Percentiles rank a stretch among this genome's conserved stretches.
phyloP scores from a whole-genome alignment of 179 eudicot species.

The Beta lomatogona region DNA sequence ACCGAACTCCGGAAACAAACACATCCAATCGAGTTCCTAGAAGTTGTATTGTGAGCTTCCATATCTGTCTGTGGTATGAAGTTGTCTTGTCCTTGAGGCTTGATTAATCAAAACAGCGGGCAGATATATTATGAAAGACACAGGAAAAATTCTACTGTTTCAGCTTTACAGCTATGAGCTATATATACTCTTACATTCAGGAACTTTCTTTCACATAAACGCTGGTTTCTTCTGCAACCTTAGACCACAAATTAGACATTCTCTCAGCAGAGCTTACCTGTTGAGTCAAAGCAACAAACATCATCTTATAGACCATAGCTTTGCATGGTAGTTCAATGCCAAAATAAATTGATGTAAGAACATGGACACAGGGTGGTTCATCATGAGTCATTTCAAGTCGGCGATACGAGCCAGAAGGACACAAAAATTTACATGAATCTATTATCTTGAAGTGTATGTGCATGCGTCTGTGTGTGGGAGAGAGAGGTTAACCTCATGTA shows the following conservation, averaged over 20 bases:
- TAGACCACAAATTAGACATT: constrained; percentile 76
- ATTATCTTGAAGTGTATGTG: not conserved
- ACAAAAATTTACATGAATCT: not conserved
- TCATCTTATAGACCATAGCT: constrained; percentile 3
- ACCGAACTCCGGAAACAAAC: constrained; percentile 23
- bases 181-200: constrained; percentile 36
- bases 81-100: no score
- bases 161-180: constrained; percentile 23
- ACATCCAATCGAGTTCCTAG: constrained; percentile 8
- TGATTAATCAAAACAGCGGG: constrained; percentile 16
- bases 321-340: constrained; percentile 1
- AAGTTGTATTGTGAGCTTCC: constrained; percentile 1
- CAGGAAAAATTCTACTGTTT: constrained; percentile 22
- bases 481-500: not conserved
- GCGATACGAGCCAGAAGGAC: not conserved
- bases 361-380: not conserved
- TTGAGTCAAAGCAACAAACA: constrained; percentile 19
- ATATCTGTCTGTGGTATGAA: constrained; percentile 20
- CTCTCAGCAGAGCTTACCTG: constrained; percentile 82
- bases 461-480: not conserved
- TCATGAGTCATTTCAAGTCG: not conserved
- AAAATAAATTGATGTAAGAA: not conserved
- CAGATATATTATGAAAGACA: constrained; percentile 16
- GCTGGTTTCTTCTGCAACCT: constrained; percentile 77
- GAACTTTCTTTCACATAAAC: constrained; percentile 50